These are phyloP conservation scores for Infundibulicybe gibba DNA, from an alignment of 768 basidiomycete species.

Conservation along the genomic window DNA sequence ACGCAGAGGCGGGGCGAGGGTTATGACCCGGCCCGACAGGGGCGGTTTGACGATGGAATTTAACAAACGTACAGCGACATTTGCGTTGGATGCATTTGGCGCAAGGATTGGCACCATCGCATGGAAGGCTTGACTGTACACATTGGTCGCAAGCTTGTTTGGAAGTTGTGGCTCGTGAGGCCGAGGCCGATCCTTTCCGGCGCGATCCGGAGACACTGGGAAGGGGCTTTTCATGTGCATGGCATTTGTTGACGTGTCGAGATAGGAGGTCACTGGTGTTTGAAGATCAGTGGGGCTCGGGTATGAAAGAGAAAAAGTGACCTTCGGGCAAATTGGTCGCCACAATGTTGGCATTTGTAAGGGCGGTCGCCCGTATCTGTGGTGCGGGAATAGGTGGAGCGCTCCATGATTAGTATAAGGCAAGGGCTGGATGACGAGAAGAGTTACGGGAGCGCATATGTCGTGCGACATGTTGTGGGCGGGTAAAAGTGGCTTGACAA, in stretches of 20 bases:
- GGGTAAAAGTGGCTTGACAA: constrained; percentile 83
- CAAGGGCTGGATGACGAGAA: constrained; percentile 7
- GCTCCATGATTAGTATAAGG: constrained; percentile 13
- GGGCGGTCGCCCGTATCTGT: constrained; percentile 87
- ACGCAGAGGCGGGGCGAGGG: constrained; percentile 25
- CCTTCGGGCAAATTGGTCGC: constrained; percentile 89
- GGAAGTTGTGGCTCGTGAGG: constrained; percentile 71
- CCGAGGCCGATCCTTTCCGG: constrained; percentile 64
- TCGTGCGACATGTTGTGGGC: constrained; percentile 85
- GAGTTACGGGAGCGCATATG: constrained; percentile 89
- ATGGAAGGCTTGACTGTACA: constrained; percentile 68
- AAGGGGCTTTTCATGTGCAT: constrained; percentile 66
- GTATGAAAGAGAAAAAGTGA: constrained; percentile 20
- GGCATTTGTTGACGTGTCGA: constrained; percentile 85
- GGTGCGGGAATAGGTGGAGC: constrained; percentile 5
- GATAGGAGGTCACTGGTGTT: constrained; percentile 72
- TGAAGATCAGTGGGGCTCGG: not conserved
- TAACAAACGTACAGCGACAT: constrained; percentile 73
- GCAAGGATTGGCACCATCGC: constrained; percentile 79
- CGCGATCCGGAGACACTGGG: constrained; percentile 38
- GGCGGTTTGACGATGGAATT: constrained; percentile 80
- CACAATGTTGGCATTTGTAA: constrained; percentile 85
- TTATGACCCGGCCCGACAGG: constrained; percentile 72
- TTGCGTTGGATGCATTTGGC: constrained; percentile 76
- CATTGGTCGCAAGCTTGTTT: constrained; percentile 88